Evolutionary conservation across 2,329 filamentous ascomycete genomes (phyloP), one percentile per base, ranked within the genome.

Genomic region (Microsporum canis): DNA sequence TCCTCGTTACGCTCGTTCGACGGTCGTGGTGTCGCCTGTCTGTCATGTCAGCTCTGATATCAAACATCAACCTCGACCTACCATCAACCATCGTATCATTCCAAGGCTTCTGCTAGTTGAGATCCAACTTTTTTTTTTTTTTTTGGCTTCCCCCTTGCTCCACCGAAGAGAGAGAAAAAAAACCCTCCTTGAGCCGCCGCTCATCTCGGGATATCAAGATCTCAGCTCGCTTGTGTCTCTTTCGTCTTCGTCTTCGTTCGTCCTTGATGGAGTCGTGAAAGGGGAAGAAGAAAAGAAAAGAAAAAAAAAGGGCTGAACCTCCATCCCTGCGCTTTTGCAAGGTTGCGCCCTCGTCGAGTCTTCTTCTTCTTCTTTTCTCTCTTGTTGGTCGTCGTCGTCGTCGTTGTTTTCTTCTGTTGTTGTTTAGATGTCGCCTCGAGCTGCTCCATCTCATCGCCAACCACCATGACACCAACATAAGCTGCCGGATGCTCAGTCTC

Each of bases 101-200:
- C 43, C 43, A 47, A 47, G 43, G 43, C 43, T 8, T 8, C 43
- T 5, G 39, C 23, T 47, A 27, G 17, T 29, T 17, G 17, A 43
- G 39, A 47, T 47, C 43, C 43, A 47, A 47, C 43, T 29, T 47
- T 47, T 47, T 47, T 17, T 23, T 43, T 6, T 43, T 43, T n/a
- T 17, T 41, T n/a, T n/a, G 23, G n/a, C 43, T 45, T 27, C n/a
- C 17, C 41, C 14, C 45, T 31, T 49, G 23, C 45, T 51, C 45
- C 45, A 51, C 45, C 45, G 31, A n/a, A 10, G 10, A 36, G 34
- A 36, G 10, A 36, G 17, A 23, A 36, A 36, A 36, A 45, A 51
- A 47, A 47, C 43, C 45, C 51, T 36, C 14, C 51, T 55, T 34
- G 51, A 55, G 51, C 51, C 51, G 51, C 51, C 49, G 49, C 31